Conservation (phyloP, 225 moss, liverwort and hornwort genomes). For the Ulota crispa region DNA sequence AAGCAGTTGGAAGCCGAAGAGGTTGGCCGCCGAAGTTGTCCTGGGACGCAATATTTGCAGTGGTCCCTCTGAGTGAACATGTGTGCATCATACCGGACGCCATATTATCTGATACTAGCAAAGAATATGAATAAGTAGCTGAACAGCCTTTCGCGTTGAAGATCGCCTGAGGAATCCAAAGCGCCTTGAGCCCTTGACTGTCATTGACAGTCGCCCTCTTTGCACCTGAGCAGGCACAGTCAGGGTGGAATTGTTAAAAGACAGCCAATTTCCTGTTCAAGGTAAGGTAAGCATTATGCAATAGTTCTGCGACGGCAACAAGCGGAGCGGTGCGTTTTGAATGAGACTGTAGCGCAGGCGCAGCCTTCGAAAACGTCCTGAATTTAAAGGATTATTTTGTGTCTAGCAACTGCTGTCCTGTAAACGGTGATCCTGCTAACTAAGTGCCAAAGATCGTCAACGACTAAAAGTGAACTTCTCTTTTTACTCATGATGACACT, state of each 20-base stretch:
- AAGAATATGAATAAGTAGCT: background rate
- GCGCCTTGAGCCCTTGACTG: background rate
- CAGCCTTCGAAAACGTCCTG: background rate
- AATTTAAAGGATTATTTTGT: background rate
- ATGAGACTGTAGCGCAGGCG: background rate
- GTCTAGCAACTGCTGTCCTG: too few relatives aligned
- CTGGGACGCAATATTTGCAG: background rate
- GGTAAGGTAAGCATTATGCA: too few relatives aligned
- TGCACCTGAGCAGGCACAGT: background rate
- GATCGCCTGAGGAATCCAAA: background rate
- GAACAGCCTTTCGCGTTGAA: background rate
- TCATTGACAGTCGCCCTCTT: background rate
- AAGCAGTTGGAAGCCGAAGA: constrained; percentile 11
- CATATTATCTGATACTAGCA: constrained; percentile 16
- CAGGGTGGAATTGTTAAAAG: background rate
- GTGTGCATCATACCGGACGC: constrained; percentile 9
- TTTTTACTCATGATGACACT: background rate
- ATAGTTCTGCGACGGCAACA: background rate
- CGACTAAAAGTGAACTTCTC: background rate
- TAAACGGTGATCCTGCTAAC: background rate
- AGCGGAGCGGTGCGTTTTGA: background rate
- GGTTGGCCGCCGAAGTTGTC: constrained; percentile 25
- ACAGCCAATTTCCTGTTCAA: background rate
- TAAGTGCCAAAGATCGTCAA: background rate
- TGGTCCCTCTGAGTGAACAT: background rate